Conservation (phyloP, 2,329 filamentous ascomycete species). For the Aquanectria penicillioides region DNA sequence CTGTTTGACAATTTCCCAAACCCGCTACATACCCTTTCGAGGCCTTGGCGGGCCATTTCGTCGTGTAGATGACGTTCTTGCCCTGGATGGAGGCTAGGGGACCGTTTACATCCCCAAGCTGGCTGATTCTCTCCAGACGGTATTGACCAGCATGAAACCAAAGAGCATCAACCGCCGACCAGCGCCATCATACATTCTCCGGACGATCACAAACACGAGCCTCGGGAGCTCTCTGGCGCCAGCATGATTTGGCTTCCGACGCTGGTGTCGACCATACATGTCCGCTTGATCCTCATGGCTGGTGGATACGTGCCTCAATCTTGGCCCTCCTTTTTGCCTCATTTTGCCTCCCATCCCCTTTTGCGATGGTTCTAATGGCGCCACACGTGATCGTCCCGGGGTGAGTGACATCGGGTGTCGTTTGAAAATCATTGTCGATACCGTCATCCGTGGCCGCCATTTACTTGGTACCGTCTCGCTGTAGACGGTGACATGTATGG, state of each 20-base stretch:
- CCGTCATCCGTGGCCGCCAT: slow-evolving; percentile 14
- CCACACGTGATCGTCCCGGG: slow-evolving; percentile 39
- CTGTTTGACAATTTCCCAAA: no score
- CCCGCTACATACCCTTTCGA: no score
- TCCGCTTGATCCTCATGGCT: slow-evolving; percentile 7
- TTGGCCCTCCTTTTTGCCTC: slow-evolving; percentile 18
- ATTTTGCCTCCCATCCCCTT: slow-evolving; percentile 8
- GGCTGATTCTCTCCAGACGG: no score
- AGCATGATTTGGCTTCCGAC: neutral
- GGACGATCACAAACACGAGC: neutral
- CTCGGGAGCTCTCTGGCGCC: no score
- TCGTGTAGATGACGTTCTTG: no score
- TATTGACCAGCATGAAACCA: slow-evolving; percentile 2
- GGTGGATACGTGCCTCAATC: slow-evolving; percentile 23
- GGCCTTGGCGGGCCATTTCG: no score
- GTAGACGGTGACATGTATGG: slow-evolving; percentile 11
- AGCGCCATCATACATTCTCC: no score
- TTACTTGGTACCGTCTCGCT: slow-evolving; percentile 10
- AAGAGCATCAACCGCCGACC: slow-evolving; percentile 21
- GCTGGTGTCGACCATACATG: neutral
- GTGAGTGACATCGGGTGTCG: slow-evolving; percentile 20
- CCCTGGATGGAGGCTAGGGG: no score
- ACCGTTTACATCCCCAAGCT: neutral
- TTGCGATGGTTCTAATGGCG: slow-evolving; percentile 13
- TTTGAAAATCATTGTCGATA: slow-evolving; percentile 29